Evolutionary conservation across 148 eudicot genomes (phyloP), one percentile per base, ranked within the genome.

Genomic region (Silene latifolia): DNA sequence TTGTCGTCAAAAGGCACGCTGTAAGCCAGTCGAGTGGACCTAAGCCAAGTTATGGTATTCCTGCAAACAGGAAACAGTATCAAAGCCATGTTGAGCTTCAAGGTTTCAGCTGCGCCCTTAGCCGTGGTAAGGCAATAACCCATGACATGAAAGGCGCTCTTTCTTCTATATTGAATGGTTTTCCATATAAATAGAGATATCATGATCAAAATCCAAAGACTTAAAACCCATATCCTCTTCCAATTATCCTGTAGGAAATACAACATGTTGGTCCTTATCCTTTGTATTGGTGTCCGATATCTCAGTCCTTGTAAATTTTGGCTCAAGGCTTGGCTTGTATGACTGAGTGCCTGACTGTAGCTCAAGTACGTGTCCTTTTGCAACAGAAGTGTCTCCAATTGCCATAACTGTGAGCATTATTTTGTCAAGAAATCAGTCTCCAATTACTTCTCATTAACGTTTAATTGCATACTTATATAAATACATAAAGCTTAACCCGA

Each of bases 281-380:
- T 96, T 71, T 75, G 87, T 29, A 96, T 84, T 8, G 90, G 87
- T 57, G 87, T 81, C 65, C 82, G 84, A 42, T 85, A 86, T 80
- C 95, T 85, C 46, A 96, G 83, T 44, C 99, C 98, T 18, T 91
- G 95, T 68, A 96, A 87, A 80, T 92, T 96, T 83, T 96, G 99
- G 88, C 99, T 96, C 77, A 96, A 77, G 68, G 99, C 99, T 80
- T 96, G 99, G 91, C 99, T 96, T 63, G 99, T 90, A 78, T 86
- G 93, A 87, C 98, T 92, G 12, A 96, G 91, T 71, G 99, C 99
- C 83, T 96, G 99, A 77, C 99, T 96, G 91, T 96, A 96, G 85
- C 89, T 96, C 64, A 92, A 86, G 79, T 96, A 96, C 2, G 99
- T 96, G 82, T 96, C 99, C 76, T 96, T 96, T 79, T 96, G 99